phyloP scores from a whole-genome alignment of 208 protist genomes.

The Acanthamoeba triangularis region DNA sequence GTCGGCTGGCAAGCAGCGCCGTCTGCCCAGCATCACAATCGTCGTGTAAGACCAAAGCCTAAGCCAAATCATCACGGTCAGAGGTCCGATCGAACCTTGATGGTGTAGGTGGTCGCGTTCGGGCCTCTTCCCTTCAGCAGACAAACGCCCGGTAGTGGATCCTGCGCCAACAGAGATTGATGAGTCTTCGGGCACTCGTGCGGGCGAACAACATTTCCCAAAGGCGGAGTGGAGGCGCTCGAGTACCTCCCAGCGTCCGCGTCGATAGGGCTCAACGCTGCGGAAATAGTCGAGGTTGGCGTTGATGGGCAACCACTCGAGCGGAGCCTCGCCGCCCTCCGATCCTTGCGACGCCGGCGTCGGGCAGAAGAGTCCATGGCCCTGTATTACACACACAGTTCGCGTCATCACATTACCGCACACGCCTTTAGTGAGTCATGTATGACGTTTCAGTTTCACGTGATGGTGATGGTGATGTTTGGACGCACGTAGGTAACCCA shows the following conservation, averaged over 20 bases:
- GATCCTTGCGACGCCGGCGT: neutral
- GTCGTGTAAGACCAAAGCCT: no score
- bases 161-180: neutral
- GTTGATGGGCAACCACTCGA: neutral
- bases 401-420: no score
- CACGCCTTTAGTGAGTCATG: no score
- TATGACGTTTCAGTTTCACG: no score
- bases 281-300: neutral
- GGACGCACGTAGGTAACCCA: constrained; percentile 53
- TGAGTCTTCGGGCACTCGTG: no score
- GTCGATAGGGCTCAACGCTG: neutral
- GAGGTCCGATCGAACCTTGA: no score
- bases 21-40: no score
- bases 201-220: no score
- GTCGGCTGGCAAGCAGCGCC: neutral
- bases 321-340: neutral
- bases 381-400: no score
- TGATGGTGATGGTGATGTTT: no score
- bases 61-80: no score
- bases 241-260: neutral
- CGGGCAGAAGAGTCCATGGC: neutral
- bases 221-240: no score
- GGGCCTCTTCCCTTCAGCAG: neutral
- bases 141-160: neutral
- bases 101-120: neutral